Base-by-base conservation (phyloP, 1,284 basidiomycete species). In the Peniophora sp. region DNA sequence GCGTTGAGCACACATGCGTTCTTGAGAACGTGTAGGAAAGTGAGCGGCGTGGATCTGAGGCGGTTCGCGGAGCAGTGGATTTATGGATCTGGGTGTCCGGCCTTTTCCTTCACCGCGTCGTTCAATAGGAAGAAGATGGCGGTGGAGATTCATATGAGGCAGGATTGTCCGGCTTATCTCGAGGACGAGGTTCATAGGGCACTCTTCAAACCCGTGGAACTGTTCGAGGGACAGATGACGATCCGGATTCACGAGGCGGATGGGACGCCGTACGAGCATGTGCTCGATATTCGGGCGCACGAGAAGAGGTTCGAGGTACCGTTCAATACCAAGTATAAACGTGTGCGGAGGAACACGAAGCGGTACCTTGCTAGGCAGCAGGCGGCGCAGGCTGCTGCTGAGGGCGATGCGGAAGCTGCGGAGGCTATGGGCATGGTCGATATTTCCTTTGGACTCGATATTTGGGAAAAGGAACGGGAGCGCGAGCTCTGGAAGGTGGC, bases 291-390 rank as follows among this genome's bases (percentile, higher is more conserved):
- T 53, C 85, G 90, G 39, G 81, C 81, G 19, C 69, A 83, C 1
- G 89, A 89, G 69, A 97, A 97, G 65, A 85, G 89, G 12, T 97
- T 92, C 64, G 93, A 97, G 62, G 93, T 99, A 0, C 95, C 97
- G 1, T 99, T 98, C 77, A 99, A 99, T 66, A 98, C 96, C n/a
- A 99, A 98, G 68, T 98, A 98, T 71, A 99, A 98, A 69, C 92
- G 97, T 55, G 91, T 97, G 16, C 79, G 95, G 48, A 78, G 96
- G 34, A 93, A 95, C 60, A 97, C 92, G 19, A 96, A 96, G 65
- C 88, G 93, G 17, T 97, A 97, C 60, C 80, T 97, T 46, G 94
- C 95, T 8, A 81, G 95, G 32, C 94, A 97, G 66, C 89, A 91
- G 1, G 92, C 92, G 2, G 93, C 94, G 3, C 92, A 92, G 55